phyloP scores from a whole-genome alignment of 2,329 filamentous ascomycete species.

The Corynespora cassiicola region DNA sequence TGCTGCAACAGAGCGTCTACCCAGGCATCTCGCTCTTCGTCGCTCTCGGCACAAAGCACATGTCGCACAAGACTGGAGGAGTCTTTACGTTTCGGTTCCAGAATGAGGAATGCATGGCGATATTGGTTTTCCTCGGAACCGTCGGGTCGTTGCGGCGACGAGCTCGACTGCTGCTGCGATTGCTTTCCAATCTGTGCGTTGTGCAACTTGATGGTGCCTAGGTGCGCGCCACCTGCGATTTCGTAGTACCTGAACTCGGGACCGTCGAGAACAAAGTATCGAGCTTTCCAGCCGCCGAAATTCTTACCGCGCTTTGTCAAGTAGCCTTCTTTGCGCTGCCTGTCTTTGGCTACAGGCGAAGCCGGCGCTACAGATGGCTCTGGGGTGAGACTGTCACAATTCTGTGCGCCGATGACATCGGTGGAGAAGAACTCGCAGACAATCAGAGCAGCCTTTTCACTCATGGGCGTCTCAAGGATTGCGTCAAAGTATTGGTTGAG shows the following conservation, averaged over 20 bases:
- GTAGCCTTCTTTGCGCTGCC: constrained; percentile 83
- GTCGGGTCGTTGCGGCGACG: constrained; percentile 67
- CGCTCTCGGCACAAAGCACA: constrained; percentile 93
- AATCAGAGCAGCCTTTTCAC: constrained; percentile 76
- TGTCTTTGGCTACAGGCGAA: constrained; percentile 55
- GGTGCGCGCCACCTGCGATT: constrained; percentile 83
- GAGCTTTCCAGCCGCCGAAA: constrained; percentile 97
- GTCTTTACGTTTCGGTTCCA: constrained; percentile 97
- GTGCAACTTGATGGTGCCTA: constrained; percentile 91
- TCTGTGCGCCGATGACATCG: constrained; percentile 67
- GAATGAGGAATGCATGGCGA: constrained; percentile 90
- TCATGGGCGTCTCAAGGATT: constrained; percentile 81
- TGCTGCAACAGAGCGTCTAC: constrained; percentile 88
- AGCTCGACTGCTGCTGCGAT: constrained; percentile 65
- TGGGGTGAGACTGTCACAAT: constrained; percentile 60
- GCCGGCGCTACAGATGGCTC: constrained; percentile 58
- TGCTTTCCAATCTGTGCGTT: constrained; percentile 95
- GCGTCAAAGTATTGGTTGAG: constrained; percentile 87
- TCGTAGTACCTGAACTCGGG: constrained; percentile 88
- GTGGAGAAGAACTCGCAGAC: constrained; percentile 86
- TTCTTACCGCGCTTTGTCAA: constrained; percentile 97
- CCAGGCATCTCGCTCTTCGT: constrained; percentile 91
- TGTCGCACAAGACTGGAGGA: constrained; percentile 87
- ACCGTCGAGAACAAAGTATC: constrained; percentile 73
- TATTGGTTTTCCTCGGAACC: constrained; percentile 93